Evolutionary conservation across 1,139 yeast genomes (phyloP).

Genomic region (Geotrichum siamense): DNA sequence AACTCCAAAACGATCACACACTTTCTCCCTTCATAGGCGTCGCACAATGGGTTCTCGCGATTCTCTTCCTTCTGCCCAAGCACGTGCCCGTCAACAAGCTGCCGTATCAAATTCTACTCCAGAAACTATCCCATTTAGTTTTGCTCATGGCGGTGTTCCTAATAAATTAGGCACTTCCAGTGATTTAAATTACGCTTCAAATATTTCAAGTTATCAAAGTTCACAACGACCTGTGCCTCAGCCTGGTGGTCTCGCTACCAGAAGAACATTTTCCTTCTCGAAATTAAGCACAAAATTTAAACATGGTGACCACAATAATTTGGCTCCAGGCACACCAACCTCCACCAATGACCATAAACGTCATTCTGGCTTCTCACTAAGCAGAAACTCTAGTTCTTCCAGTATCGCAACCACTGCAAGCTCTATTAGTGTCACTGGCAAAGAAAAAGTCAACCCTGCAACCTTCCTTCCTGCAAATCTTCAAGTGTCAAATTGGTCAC

Average conservation of each 20-base stretch:
- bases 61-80: constrained; percentile 12
- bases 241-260: constrained; percentile 1
- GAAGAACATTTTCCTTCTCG: constrained; percentile 17
- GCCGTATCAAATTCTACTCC: constrained; percentile 5
- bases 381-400: constrained; percentile 5
- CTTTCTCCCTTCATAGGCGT: constrained; percentile 13
- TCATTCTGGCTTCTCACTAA: constrained; percentile 1
- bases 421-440: constrained; percentile 9
- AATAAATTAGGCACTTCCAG: constrained; percentile 14
- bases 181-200: constrained; percentile 13
- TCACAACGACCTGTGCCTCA: constrained; percentile 17
- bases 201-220: constrained; percentile 15
- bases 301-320: neutral
- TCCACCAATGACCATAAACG: neutral
- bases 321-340: neutral
- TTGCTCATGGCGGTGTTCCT: constrained; percentile 9
- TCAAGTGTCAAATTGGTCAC: constrained; percentile 19
- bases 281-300: constrained; percentile 14
- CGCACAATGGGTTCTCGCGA: constrained; percentile 13
- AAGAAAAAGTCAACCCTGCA: constrained; percentile 18
- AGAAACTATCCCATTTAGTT: constrained; percentile 13
- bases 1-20: constrained; percentile 10
- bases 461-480: constrained; percentile 20
- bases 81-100: constrained; percentile 12
- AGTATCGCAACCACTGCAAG: constrained; percentile 2